Base-by-base conservation (phyloP, 2,329 filamentous ascomycete species). In the Fusarium sulawesiense region DNA sequence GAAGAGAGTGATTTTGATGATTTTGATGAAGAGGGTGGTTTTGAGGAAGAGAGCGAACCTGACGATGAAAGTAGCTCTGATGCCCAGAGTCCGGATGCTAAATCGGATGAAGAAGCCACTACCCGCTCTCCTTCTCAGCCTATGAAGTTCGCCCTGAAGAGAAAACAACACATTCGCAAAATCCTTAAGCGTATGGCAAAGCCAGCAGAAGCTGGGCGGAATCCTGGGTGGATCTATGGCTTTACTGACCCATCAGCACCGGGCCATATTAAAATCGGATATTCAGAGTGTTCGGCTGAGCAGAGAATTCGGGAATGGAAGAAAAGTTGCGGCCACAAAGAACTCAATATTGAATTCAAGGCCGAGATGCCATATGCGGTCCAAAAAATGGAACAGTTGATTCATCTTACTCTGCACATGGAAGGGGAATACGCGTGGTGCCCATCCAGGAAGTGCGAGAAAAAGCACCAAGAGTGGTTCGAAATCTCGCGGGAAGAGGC, bases 181-280 rank as follows among this genome's bases (percentile, higher is more conserved):
- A 41, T 70, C 7, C 21, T 49, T 21, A n/a, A n/a, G n/a, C n/a
- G n/a, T n/a, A n/a, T n/a, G 12, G 3, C 32, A 47, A 13, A 5
- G 0, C 4, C 0, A 2, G 12, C 12, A 30, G 4, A 30, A 2
- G 16, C 1, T 7, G 4, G 12, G 3, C 32, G 50, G 16, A 6
- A 1, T 2, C 1, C 41, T 27, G 67, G 66, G 10, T 50, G n/a
- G 14, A 8, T 70, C 2, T 70, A 70, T 14, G 70, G 66, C 30
- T 70, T 67, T 5, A 44, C 41, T 11, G 62, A 59, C 6, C 32
- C 25, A 18, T 53, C 62, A 6, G 12, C 12, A 18, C 56, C 41
- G 21, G 62, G 53, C 5, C 47, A 49, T 34, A 64, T 67, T 11
- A 70, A 70, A 13, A 70, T 70, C 7, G 61, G 66, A 16, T 30